phyloP scores from a whole-genome alignment of 73 alveolate species.

The Stentor roeselii region DNA sequence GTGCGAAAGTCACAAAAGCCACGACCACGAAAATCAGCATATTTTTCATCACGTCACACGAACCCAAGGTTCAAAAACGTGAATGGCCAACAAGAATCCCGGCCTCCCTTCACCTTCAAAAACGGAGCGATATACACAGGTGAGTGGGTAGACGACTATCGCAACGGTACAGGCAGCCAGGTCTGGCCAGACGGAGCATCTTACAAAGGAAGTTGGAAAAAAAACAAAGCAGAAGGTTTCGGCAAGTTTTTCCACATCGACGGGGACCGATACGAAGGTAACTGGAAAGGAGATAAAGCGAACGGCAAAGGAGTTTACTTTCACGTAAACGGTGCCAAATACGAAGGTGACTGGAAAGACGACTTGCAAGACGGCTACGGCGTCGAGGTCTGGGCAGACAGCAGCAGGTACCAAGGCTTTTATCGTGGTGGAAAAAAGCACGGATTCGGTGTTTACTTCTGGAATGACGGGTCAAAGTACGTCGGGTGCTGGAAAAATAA shows the following conservation, averaged over 20 bases:
- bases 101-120: constrained; percentile 52
- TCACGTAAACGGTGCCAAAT: constrained; percentile 42
- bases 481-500: constrained; percentile 42
- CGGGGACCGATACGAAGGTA: constrained; percentile 43
- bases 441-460: constrained; percentile 35
- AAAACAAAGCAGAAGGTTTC: constrained; percentile 37
- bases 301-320: constrained; percentile 39
- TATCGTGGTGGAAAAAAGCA: constrained; percentile 41
- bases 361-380: constrained; percentile 49
- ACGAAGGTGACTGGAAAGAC: constrained; percentile 42
- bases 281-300: constrained; percentile 41
- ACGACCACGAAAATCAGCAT: constrained; percentile 39
- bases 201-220: constrained; percentile 49
- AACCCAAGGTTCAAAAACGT: constrained; percentile 34
- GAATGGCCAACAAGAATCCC: constrained; percentile 41
- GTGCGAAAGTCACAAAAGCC: too few relatives aligned
- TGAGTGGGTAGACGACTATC: constrained; percentile 49
- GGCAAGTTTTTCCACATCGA: constrained; percentile 44
- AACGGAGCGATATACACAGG: constrained; percentile 79
- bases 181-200: constrained; percentile 67
- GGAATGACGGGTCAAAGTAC: constrained; percentile 46
- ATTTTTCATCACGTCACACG: constrained; percentile 36
- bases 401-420: constrained; percentile 38
- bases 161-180: constrained; percentile 63
- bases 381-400: constrained; percentile 34